Base-by-base conservation (phyloP, 768 basidiomycete genomes). In the Trametes elegans region DNA sequence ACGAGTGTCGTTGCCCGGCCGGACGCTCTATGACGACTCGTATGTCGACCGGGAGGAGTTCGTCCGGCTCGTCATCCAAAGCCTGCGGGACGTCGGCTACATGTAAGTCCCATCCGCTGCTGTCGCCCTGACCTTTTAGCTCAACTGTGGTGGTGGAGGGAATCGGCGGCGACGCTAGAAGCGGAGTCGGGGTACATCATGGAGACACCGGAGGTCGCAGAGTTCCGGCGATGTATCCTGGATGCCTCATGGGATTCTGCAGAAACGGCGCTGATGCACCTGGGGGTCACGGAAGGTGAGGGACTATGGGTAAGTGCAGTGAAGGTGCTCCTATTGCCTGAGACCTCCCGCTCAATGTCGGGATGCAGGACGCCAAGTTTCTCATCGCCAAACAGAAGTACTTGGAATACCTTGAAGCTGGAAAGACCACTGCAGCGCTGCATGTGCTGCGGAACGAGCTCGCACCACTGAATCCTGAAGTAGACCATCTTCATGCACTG, bases 381-480 rank as follows among this genome's bases (percentile, higher is more conserved):
- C 75, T 95, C 57, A 90, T 99, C 60, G 87, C 85, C 57, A 87
- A 90, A 71, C 97, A 99, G 80, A 95, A 97, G 73, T 99, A 97
- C 71, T 78, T 98, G 36, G 97, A 99, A 67, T 76, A 91, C 18
- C 76, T 99, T 45, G 96, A 98, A 65, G 79, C 82, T 4, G 82
- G 81, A 63, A 84, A 86, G 73, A 88, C 84, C 2, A 89, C 89
- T 40, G 78, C 80, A 57, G 97, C 97, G 13, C 73, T 99, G 35
- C 80, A 87, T 50, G 89, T 96, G 7, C 74, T 99, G 44, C 83
- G 97, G 42, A 84, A 87, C 58, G 94, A 97, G 66, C 74, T 99
- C 34, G 92, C 95, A 8, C 89, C 93, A 40, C 68, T 93, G 48
- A 83, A 87, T 57, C 79, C 82, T 35, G 87, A 93, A 66, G 73